A percentile compares a stretch with the other conserved stretches of the same genome.
Evolutionary conservation across 2,329 filamentous ascomycete genomes (phyloP).

Genomic region (Tetracladium maxilliforme): DNA sequence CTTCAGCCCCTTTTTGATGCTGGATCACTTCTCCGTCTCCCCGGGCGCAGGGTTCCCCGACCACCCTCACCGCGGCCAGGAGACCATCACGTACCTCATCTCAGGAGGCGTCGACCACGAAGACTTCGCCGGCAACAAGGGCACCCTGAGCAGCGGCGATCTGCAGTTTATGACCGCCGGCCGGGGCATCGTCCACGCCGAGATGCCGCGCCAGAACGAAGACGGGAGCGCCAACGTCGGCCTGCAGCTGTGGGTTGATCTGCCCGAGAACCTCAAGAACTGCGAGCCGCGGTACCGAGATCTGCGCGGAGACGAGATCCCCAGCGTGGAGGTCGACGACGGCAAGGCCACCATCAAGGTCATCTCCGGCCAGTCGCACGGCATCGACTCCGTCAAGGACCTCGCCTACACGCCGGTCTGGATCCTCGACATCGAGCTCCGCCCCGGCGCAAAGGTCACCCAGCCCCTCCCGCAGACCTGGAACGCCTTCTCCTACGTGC

Average conservation of each 20-base stretch:
- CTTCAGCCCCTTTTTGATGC: constrained; percentile 89
- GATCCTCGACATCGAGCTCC: constrained; percentile 71
- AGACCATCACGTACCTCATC: constrained; percentile 85
- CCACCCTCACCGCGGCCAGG: constrained; percentile 71
- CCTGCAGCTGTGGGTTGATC: constrained; percentile 90
- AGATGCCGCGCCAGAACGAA: constrained; percentile 74
- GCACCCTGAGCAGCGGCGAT: constrained; percentile 76
- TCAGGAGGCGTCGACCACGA: constrained; percentile 78
- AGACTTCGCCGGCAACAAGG: constrained; percentile 76
- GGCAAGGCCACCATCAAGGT: constrained; percentile 73
- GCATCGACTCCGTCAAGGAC: constrained; percentile 76
- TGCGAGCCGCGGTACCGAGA: constrained; percentile 92
- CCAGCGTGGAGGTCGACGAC: constrained; percentile 53
- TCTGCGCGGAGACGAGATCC: constrained; percentile 65
- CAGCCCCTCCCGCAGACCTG: constrained; percentile 68
- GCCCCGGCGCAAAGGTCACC: constrained; percentile 62
- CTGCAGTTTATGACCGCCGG: constrained; percentile 98
- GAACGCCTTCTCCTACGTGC: constrained; percentile 81
- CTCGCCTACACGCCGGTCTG: constrained; percentile 96
- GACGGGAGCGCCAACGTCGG: constrained; percentile 71
- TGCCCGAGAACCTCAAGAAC: constrained; percentile 66
- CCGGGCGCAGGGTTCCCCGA: constrained; percentile 82
- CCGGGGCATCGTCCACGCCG: constrained; percentile 80
- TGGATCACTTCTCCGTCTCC: constrained; percentile 77
- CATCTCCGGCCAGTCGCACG: constrained; percentile 74